Base-by-base conservation (phyloP, 441 rosid species). In the Adansonia madagascariensis region DNA sequence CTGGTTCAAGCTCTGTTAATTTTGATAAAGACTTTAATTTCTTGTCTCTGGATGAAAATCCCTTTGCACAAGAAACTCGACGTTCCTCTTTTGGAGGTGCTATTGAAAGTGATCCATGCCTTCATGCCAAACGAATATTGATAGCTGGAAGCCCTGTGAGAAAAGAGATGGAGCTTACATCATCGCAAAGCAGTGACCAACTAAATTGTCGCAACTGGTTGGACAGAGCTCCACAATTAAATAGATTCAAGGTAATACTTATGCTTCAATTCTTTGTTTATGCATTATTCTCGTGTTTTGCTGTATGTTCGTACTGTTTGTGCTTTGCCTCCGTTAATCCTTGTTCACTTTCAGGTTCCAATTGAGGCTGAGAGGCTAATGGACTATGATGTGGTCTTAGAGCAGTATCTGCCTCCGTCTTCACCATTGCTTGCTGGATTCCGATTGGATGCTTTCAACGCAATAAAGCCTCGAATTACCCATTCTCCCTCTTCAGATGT, bases 1-100 rank as follows among this genome's bases (percentile, higher is more conserved):
- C 90, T 60, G 99, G 99, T 75, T 94, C 98, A 61, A 88, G 88
- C 82, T 96, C 98, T 75, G 86, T 96, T 64, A 91, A 88, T 85
- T 81, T 94, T 76, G 94, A 72, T 77, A 92, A 76, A 68, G 94
- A 91, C 85, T 81, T 95, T 55, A 89, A 82, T 86, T 94, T 94
- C 66, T 83, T 96, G 72, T 87, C 91, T 75, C 81, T 96, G 24
- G 98, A 94, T 72, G 98, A 91, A 83, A 96, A 94, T 84, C 98
- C 99, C 50, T 92, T 92, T 86, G 92, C 98, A 5, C 83, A 89
- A 78, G 86, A 84, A 59, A 88, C 79, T 71, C 85, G 97, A 1
- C 92, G 97, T 62, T 94, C 99, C 67, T 95, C 98, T 60, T 87
- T 90, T 82, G 94, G 98, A 82, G 99, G 97, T 71, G 84, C 92